These are phyloP conservation scores for Bimuria novae-zelandiae DNA, from an alignment of 2,329 filamentous ascomycete species.

Conservation along the genomic window DNA sequence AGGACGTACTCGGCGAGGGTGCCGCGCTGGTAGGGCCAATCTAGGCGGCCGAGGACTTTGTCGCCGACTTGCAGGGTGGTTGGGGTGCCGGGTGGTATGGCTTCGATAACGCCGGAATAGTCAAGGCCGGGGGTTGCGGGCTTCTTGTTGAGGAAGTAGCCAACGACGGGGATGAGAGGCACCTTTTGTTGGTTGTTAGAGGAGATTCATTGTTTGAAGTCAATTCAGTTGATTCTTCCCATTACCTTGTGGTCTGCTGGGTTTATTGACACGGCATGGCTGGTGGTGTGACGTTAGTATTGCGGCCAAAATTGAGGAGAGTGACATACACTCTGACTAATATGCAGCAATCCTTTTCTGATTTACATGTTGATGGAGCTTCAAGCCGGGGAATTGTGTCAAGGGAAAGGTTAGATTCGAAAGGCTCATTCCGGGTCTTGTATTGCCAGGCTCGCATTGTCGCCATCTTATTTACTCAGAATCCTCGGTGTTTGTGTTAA, in stretches of 20 bases:
- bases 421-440: conserved; percentile 14
- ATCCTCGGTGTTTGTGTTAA: not conserved
- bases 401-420: conserved; percentile 19
- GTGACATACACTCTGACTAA: conserved; percentile 13
- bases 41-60: conserved; percentile 29
- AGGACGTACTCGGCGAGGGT: conserved; percentile 28
- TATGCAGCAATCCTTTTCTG: conserved; percentile 5
- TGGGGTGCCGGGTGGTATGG: conserved; percentile 7
- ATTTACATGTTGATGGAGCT: not conserved
- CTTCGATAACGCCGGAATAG: conserved; percentile 21
- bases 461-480: not conserved
- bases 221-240: too few relatives aligned
- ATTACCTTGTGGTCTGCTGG: conserved; percentile 30
- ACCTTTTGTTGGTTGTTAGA: too few relatives aligned
- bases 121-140: conserved; percentile 31
- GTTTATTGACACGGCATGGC: conserved; percentile 27
- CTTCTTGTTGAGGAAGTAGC: conserved; percentile 23
- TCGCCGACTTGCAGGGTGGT: conserved; percentile 16
- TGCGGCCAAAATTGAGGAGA: conserved; percentile 4
- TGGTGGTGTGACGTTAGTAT: too few relatives aligned
- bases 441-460: conserved; percentile 35
- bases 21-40: conserved; percentile 28
- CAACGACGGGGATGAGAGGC: conserved; percentile 23
- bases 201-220: too few relatives aligned
- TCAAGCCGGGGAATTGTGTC: conserved; percentile 14